A percentile compares a stretch with the other conserved stretches of the same genome.
phyloP scores from a whole-genome alignment of 1,284 basidiomycete species.

The Rhizoctonia solani region DNA sequence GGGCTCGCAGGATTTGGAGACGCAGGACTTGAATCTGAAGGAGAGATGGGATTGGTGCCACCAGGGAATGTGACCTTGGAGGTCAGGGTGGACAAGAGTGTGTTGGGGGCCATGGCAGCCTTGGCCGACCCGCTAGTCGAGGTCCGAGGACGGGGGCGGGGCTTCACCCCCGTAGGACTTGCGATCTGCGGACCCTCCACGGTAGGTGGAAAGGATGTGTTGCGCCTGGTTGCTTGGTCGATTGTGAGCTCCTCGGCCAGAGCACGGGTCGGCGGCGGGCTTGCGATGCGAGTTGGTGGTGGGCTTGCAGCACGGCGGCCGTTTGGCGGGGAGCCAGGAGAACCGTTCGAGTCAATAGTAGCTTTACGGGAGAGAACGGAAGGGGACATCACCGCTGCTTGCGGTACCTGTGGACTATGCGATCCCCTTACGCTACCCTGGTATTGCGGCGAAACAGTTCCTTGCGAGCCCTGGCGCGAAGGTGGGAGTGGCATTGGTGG shows the following conservation, averaged over 20 bases:
- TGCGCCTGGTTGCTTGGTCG: background rate
- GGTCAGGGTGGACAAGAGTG: conserved; percentile 16
- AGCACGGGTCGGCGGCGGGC: background rate
- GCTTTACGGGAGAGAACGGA: conserved; percentile 21
- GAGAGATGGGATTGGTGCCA: background rate
- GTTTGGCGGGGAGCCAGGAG: conserved; percentile 8
- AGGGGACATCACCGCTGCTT: conserved; percentile 2
- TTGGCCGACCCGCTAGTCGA: background rate
- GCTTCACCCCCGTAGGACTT: background rate
- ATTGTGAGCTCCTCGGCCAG: conserved; percentile 14
- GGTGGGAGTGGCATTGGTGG: conserved; percentile 14
- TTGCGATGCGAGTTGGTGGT: background rate
- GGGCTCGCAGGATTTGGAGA: background rate
- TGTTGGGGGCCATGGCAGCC: background rate
- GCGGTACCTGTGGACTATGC: background rate
- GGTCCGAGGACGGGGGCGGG: conserved; percentile 1
- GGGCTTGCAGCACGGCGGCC: no score
- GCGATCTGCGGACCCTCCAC: background rate
- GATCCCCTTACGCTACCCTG: background rate
- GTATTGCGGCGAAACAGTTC: background rate
- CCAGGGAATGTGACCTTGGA: background rate
- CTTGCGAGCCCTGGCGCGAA: background rate
- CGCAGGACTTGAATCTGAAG: background rate
- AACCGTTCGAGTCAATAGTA: conserved; percentile 17
- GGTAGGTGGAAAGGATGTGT: conserved; percentile 5